Evolutionary conservation across 148 eudicot species (phyloP).

Genomic region (Rhododendron molle): DNA sequence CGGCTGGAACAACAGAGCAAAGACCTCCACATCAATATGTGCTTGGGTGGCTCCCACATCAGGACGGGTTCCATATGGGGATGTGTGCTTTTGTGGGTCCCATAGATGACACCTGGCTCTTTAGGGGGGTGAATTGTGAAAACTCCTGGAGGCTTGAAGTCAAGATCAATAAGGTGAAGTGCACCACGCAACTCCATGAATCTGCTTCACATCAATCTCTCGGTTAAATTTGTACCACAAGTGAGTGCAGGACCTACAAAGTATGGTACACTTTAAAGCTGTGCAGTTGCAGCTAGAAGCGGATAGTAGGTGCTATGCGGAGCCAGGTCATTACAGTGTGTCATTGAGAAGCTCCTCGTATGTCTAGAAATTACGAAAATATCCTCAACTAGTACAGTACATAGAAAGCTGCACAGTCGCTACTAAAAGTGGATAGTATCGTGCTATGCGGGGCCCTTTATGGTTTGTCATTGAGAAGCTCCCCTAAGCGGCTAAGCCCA

Average conservation of each 20-base stretch:
- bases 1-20: neutral
- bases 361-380: neutral
- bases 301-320: neutral
- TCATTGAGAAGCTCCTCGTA: neutral
- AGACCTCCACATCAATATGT: neutral
- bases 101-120: neutral
- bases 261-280: neutral
- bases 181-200: neutral
- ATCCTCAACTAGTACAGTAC: neutral
- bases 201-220: neutral
- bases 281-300: neutral
- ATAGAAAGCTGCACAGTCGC: neutral
- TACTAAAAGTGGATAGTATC: neutral
- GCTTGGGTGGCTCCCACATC: neutral
- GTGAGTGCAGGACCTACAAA: neutral
- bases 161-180: neutral
- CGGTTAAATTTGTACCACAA: neutral
- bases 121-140: neutral
- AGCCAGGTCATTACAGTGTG: neutral
- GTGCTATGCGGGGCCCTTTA: neutral
- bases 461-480: neutral
- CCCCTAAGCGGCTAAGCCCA: neutral
- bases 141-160: neutral
- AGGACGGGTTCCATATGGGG: neutral
- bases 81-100: neutral